These are phyloP conservation scores for Aspergillus sp. DNA, from an alignment of 2,329 filamentous ascomycete genomes.

Conservation along the genomic window DNA sequence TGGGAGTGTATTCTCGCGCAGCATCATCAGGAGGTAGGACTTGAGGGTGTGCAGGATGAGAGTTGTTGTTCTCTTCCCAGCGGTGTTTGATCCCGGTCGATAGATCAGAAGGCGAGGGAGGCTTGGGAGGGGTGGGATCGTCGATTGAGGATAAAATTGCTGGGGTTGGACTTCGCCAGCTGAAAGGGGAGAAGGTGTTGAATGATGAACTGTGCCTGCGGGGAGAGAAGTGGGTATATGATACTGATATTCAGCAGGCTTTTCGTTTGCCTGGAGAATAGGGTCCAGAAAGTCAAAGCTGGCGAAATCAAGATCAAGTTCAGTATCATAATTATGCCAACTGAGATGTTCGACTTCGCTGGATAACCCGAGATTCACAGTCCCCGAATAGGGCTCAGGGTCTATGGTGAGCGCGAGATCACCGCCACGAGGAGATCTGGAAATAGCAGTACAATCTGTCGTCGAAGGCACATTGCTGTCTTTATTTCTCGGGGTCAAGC, in stretches of 20 bases:
- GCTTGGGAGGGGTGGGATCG: not conserved
- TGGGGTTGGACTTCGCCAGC: no score
- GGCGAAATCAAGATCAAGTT: not conserved
- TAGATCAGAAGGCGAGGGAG: not conserved
- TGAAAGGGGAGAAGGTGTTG: not conserved
- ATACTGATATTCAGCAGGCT: not conserved
- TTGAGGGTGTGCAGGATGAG: slow-evolving; percentile 44
- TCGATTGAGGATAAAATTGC: not conserved
- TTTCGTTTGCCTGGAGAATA: not conserved
- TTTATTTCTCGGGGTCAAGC: not conserved
- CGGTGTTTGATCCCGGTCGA: slow-evolving; percentile 15
- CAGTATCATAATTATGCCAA: not conserved
- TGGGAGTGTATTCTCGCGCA: slow-evolving; percentile 38
- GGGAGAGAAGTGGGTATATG: not conserved
- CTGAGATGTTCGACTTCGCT: not conserved
- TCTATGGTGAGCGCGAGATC: not conserved
- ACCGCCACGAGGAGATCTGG: not conserved
- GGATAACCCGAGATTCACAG: not conserved
- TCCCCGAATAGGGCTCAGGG: not conserved
- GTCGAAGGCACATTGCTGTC: not conserved
- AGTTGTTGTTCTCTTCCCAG: slow-evolving; percentile 34
- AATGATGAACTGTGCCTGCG: no score
- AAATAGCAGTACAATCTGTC: no score
- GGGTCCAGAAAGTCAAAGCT: not conserved
- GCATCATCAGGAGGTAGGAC: slow-evolving; percentile 44